Evolutionary conservation across 768 basidiomycete species (phyloP).

Genomic region (Boletus sensibilis): DNA sequence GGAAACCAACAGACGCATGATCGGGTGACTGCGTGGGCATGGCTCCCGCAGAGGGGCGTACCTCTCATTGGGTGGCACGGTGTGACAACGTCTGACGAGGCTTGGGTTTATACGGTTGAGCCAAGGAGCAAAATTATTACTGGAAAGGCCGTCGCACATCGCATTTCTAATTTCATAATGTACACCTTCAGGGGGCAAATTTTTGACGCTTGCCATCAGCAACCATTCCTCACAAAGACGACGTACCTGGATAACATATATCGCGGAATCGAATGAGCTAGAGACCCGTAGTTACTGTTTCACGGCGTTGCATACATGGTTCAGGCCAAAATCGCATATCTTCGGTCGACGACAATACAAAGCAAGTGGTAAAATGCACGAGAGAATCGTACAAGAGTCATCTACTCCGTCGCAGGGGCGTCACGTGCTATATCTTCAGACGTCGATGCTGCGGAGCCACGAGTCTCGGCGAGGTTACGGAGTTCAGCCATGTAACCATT

Average conservation of each 20-base stretch:
- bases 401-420: slow-evolving; percentile 13
- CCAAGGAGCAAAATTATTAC: neutral
- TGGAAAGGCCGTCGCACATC: neutral
- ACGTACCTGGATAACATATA: neutral
- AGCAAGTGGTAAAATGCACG: neutral
- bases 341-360: slow-evolving; percentile 4
- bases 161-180: neutral
- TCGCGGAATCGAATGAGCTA: neutral
- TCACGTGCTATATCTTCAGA: neutral
- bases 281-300: neutral
- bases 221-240: neutral
- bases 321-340: slow-evolving; percentile 1
- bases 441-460: neutral
- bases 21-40: neutral
- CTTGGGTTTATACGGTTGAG: no score
- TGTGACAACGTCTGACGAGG: neutral
- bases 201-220: neutral
- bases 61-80: no score
- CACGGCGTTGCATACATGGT: neutral
- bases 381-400: neutral
- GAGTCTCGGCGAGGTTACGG: slow-evolving; percentile 22
- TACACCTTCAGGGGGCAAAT: neutral
- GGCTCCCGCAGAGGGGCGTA: no score
- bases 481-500: slow-evolving; percentile 34
- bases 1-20: neutral